Evolutionary conservation across 176 grass and related monocot genomes (phyloP).

Genomic region (Eleusine coracana): DNA sequence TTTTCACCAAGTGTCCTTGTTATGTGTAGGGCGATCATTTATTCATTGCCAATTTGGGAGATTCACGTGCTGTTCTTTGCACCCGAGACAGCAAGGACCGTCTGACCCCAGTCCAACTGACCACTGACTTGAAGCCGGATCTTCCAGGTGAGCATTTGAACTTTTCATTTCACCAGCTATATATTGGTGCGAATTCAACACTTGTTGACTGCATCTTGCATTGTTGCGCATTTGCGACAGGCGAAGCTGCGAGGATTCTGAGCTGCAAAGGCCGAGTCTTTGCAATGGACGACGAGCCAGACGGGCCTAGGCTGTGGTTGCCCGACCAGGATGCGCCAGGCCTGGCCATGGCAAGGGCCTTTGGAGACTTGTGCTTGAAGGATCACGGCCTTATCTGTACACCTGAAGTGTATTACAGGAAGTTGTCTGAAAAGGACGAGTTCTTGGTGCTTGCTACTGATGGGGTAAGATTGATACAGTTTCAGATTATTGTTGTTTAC

Average conservation of each 20-base stretch:
- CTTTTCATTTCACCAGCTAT: not conserved
- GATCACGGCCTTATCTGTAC: conserved; percentile 80
- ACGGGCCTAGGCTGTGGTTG: conserved; percentile 80
- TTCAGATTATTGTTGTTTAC: conserved; percentile 9
- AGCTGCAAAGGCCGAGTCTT: conserved; percentile 77
- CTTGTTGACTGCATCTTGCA: not conserved
- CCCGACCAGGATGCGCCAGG: conserved; percentile 76
- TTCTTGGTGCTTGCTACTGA: conserved; percentile 93
- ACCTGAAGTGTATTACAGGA: conserved; percentile 70
- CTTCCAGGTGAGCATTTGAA: conserved; percentile 58
- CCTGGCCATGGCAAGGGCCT: conserved; percentile 93
- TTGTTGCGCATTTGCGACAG: conserved; percentile 17
- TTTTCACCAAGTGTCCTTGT: not conserved
- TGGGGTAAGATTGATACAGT: conserved; percentile 54
- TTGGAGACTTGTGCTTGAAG: conserved; percentile 89
- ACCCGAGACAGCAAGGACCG: conserved; percentile 52
- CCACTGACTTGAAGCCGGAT: conserved; percentile 81
- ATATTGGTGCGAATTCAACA: too few relatives aligned
- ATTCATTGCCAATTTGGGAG: conserved; percentile 79
- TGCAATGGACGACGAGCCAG: conserved; percentile 72
- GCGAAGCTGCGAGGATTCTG: conserved; percentile 73
- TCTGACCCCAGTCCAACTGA: conserved; percentile 61
- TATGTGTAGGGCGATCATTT: conserved; percentile 64
- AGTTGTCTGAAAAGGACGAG: conserved; percentile 72
- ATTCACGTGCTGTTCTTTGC: conserved; percentile 76